These are phyloP conservation scores for Salvia sclarea DNA, from an alignment of 305 asterid species.

Conservation along the genomic window DNA sequence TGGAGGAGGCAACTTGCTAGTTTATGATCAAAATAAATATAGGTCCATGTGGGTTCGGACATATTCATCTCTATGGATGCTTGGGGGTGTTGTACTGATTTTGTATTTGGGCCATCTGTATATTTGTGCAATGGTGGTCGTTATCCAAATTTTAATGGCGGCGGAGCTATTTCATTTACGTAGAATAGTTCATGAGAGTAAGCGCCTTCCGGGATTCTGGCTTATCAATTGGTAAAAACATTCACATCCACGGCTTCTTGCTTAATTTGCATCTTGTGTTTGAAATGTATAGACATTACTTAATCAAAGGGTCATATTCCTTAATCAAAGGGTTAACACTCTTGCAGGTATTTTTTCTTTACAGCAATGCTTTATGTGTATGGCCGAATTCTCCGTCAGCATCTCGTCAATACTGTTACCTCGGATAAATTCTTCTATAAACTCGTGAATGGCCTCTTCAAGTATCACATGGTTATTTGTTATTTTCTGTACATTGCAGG, in stretches of 20 bases:
- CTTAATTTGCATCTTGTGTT: neutral
- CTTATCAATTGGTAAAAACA: conserved; percentile 71
- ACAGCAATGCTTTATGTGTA: conserved; percentile 83
- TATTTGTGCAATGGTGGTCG: conserved; percentile 73
- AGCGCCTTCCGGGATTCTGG: conserved; percentile 89
- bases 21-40: conserved; percentile 73
- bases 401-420: conserved; percentile 70
- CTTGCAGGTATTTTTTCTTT: conserved; percentile 82
- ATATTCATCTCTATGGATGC: conserved; percentile 86
- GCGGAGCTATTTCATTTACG: conserved; percentile 77
- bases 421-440: conserved; percentile 63
- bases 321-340: neutral
- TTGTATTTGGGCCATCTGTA: conserved; percentile 85
- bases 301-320: neutral
- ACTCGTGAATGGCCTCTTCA: conserved; percentile 63
- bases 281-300: neutral
- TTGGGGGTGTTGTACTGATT: conserved; percentile 59
- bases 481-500: conserved; percentile 83
- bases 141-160: conserved; percentile 81
- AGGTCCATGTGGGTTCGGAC: conserved; percentile 81
- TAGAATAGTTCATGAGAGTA: conserved; percentile 77
- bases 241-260: neutral
- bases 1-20: conserved; percentile 67
- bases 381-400: conserved; percentile 76
- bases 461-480: conserved; percentile 93